Evolutionary conservation across 805 yeast genomes (phyloP).

Genomic region (Zygosaccharomyces lentus): DNA sequence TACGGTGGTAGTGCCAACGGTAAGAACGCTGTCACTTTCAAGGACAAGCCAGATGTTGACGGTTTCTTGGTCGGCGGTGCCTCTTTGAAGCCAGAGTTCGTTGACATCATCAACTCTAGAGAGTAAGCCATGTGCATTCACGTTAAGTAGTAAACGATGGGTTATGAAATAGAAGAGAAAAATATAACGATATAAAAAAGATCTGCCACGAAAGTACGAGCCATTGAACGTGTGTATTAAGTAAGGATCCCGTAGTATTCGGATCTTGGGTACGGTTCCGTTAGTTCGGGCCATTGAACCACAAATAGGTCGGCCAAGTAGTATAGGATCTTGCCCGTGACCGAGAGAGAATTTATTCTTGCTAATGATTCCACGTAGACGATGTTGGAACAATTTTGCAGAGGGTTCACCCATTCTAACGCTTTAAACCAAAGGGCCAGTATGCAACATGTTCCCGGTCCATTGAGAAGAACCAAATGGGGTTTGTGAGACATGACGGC

Average conservation of each 20-base stretch:
- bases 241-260: conserved; percentile 79
- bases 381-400: conserved; percentile 56
- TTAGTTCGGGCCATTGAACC: conserved; percentile 83
- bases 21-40: conserved; percentile 83
- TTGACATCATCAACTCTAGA: conserved; percentile 92
- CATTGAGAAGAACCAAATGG: conserved; percentile 37
- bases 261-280: conserved; percentile 43
- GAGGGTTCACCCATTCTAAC: conserved; percentile 19
- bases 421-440: conserved; percentile 29
- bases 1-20: conserved; percentile 99
- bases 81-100: conserved; percentile 95
- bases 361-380: conserved; percentile 86
- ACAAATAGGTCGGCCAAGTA: conserved; percentile 73
- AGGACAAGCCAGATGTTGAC: conserved; percentile 89
- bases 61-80: conserved; percentile 99
- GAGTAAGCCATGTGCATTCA: conserved; percentile 34
- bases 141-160: neutral
- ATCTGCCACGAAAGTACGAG: neutral
- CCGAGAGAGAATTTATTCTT: conserved; percentile 66
- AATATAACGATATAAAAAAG: neutral
- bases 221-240: conserved; percentile 28
- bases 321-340: conserved; percentile 68
- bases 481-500: conserved; percentile 19
- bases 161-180: neutral
- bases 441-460: conserved; percentile 38